Evolutionary conservation across 305 asterid species (phyloP).

Genomic region (Fraxinus angustifolia): DNA sequence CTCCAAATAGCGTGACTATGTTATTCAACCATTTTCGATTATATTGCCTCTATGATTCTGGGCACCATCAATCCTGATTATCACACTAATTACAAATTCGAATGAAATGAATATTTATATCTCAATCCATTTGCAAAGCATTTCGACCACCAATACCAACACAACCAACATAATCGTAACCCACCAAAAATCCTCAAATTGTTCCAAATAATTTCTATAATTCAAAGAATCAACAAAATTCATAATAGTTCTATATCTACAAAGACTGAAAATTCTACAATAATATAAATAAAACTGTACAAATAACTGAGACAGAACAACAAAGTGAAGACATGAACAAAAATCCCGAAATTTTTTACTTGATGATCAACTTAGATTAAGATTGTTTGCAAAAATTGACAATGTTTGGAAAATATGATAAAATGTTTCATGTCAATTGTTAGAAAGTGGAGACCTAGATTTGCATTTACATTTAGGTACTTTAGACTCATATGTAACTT

Average conservation of each 20-base stretch:
- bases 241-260: no score
- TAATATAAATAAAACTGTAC: no score
- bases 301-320: no score
- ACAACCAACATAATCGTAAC: background rate
- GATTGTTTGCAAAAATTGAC: background rate
- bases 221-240: no score
- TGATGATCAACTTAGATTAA: background rate
- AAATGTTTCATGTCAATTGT: background rate
- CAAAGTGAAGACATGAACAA: no score
- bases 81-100: background rate
- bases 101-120: background rate
- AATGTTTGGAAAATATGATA: background rate
- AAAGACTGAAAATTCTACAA: no score
- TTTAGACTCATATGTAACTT: background rate
- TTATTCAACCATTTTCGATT: no score
- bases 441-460: background rate
- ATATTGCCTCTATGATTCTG: background rate
- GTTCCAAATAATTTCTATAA: no score
- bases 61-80: background rate
- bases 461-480: background rate
- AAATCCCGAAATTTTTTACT: no score
- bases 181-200: background rate
- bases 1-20: no score
- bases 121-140: background rate
- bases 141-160: background rate